These are phyloP conservation scores for Blastocystis sp. DNA, from an alignment of 352 stramenopile species.

Conservation along the genomic window DNA sequence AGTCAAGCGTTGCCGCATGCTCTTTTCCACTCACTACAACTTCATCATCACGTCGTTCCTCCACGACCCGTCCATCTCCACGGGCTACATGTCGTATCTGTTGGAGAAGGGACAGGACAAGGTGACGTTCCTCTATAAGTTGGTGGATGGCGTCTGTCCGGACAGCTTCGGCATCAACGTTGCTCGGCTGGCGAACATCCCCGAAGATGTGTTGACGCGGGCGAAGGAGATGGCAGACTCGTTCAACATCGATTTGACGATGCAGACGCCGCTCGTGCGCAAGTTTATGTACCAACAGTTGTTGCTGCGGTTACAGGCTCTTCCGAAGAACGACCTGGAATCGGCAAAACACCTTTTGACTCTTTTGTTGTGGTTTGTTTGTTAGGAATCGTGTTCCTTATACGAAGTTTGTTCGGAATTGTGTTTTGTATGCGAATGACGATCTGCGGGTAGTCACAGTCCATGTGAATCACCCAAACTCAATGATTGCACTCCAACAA, in stretches of 20 bases:
- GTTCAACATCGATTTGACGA: slow-evolving; percentile 43
- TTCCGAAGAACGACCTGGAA: not conserved
- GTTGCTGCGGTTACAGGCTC: not conserved
- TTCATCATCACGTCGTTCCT: slow-evolving; percentile 59
- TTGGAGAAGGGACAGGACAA: slow-evolving; percentile 70
- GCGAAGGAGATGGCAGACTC: slow-evolving; percentile 27
- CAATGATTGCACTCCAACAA: no score
- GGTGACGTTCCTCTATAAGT: slow-evolving; percentile 98
- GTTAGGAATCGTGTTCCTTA: no score
- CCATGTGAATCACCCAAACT: no score
- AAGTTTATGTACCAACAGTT: slow-evolving; percentile 19
- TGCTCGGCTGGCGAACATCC: slow-evolving; percentile 86
- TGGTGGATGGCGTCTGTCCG: slow-evolving; percentile 83
- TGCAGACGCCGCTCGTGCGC: not conserved
- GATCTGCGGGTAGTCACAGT: slow-evolving; percentile 79
- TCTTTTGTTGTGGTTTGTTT: not conserved
- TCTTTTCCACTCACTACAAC: slow-evolving; percentile 97
- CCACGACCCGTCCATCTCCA: slow-evolving; percentile 63
- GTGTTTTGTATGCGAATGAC: slow-evolving; percentile 61
- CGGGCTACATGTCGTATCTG: slow-evolving; percentile 80
- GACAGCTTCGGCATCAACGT: slow-evolving; percentile 99
- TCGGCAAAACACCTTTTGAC: no score
- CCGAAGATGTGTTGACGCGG: slow-evolving; percentile 71
- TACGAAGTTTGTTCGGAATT: no score
- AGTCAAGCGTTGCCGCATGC: slow-evolving; percentile 68